Evolutionary conservation across 2,329 filamentous ascomycete species (phyloP).

Genomic region (Colletotrichum sp.): DNA sequence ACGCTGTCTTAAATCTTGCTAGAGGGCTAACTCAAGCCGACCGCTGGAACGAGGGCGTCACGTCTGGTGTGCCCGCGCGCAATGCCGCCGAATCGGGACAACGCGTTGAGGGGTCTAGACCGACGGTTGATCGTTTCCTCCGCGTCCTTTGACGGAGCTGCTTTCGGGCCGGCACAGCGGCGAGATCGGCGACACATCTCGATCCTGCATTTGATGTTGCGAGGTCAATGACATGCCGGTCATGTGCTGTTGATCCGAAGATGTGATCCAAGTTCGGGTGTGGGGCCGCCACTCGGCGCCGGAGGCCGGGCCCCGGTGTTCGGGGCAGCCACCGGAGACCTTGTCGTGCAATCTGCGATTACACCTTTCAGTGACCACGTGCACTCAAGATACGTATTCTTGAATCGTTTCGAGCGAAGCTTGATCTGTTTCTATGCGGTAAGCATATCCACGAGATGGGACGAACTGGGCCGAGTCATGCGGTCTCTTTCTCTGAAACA

Average conservation of each 20-base stretch:
- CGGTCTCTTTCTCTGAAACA: neutral
- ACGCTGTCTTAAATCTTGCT: neutral
- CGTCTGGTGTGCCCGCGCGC: neutral
- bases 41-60: neutral
- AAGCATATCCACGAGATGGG: neutral
- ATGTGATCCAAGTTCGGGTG: fast-evolving
- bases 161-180: neutral
- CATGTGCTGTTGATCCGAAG: neutral
- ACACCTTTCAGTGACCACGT: neutral
- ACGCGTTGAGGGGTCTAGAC: neutral
- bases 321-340: neutral
- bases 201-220: neutral
- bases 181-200: neutral
- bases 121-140: neutral
- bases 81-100: neutral
- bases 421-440: too few relatives aligned
- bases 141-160: neutral
- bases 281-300: neutral
- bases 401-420: neutral
- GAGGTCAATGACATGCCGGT: neutral
- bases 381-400: neutral
- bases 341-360: neutral
- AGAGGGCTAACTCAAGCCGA: neutral
- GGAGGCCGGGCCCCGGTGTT: neutral
- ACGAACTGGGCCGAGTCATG: neutral